Evolutionary conservation across 768 basidiomycete genomes (phyloP).

Genomic region (Collybia mongolica): DNA sequence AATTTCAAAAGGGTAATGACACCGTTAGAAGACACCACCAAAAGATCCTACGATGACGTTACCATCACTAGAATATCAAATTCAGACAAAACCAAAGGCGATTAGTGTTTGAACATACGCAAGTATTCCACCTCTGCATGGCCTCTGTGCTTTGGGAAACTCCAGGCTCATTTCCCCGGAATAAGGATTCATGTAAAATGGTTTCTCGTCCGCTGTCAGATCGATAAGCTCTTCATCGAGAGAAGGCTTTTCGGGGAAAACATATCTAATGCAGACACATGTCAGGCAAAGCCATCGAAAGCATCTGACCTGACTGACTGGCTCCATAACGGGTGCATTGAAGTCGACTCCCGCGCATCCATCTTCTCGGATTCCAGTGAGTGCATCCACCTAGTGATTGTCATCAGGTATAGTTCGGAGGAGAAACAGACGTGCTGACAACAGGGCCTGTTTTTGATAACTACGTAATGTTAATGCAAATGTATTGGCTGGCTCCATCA

Average conservation of each 20-base stretch:
- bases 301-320: conserved; percentile 51
- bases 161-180: conserved; percentile 86
- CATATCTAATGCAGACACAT: conserved; percentile 51
- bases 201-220: conserved; percentile 73
- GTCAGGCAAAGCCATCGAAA: neutral
- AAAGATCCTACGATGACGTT: neutral
- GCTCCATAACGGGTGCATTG: conserved; percentile 94
- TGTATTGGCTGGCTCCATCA: conserved; percentile 78
- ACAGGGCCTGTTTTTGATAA: conserved; percentile 93
- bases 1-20: neutral
- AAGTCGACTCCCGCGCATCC: conserved; percentile 64
- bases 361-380: conserved; percentile 76
- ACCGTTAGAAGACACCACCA: conserved; percentile 3
- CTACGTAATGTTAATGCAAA: conserved; percentile 76
- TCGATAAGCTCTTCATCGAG: conserved; percentile 61
- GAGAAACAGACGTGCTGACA: conserved; percentile 35
- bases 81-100: conserved; percentile 16
- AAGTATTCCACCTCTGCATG: conserved; percentile 83
- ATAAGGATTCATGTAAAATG: conserved; percentile 89
- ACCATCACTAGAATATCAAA: conserved; percentile 12
- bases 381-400: conserved; percentile 76
- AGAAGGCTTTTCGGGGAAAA: conserved; percentile 62
- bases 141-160: conserved; percentile 79
- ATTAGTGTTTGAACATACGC: conserved; percentile 54
- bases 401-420: neutral